A percentile compares a stretch with the other conserved stretches of the same genome.
phyloP scores from a whole-genome alignment of 23 red algal genomes.

The Gracilariopsis chorda region DNA sequence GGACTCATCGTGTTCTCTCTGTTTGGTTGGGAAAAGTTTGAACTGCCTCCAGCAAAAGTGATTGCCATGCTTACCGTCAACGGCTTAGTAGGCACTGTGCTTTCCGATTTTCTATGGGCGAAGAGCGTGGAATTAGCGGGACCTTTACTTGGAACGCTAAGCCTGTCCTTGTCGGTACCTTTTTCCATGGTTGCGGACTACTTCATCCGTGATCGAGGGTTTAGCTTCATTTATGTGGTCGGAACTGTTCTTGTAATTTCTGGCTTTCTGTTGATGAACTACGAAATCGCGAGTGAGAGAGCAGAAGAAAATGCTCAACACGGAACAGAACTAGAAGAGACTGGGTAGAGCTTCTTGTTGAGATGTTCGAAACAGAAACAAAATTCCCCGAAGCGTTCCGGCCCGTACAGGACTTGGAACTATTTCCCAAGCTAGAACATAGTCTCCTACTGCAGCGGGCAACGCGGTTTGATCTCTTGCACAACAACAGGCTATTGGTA shows the following conservation, averaged over 20 bases:
- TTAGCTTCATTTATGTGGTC: conserved; percentile 10
- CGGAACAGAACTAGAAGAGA: background rate
- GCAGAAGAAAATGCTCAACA: background rate
- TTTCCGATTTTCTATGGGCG: conserved; percentile 97
- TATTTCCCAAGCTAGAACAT: too few relatives aligned
- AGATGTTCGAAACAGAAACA: too few relatives aligned
- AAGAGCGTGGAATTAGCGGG: conserved; percentile 72
- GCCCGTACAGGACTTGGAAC: too few relatives aligned
- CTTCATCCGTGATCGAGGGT: conserved; percentile 9
- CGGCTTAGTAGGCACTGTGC: conserved; percentile 80
- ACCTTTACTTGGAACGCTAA: conserved; percentile 86
- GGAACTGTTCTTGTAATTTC: conserved; percentile 61
- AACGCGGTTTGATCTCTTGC: too few relatives aligned
- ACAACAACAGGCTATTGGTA: too few relatives aligned
- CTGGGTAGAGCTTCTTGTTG: too few relatives aligned
- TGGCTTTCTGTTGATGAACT: conserved; percentile 72
- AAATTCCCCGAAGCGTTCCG: too few relatives aligned
- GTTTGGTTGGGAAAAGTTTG: conserved; percentile 52
- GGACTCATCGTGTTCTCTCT: conserved; percentile 39
- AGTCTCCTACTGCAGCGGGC: too few relatives aligned
- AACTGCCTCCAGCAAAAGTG: conserved; percentile 27
- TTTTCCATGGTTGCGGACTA: conserved; percentile 71
- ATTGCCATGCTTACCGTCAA: conserved; percentile 62
- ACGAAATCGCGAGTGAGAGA: background rate
- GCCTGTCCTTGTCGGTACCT: conserved; percentile 77